These are phyloP conservation scores for Lolium multiflorum DNA, from an alignment of 176 grass and related monocot species.

Conservation along the genomic window DNA sequence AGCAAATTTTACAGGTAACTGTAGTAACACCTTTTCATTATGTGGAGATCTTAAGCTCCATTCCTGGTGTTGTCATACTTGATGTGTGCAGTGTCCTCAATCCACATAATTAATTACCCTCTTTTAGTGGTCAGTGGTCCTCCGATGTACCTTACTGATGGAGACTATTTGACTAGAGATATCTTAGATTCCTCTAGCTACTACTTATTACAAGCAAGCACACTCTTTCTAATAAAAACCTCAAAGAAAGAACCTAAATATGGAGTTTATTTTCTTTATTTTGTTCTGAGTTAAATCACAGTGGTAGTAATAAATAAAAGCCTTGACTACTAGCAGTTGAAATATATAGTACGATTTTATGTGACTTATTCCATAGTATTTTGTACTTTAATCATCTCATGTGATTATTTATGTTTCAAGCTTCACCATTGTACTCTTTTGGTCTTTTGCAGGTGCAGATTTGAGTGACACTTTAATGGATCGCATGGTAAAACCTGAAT, in stretches of 20 bases:
- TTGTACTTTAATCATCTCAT: neutral
- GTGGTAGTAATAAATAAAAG: neutral
- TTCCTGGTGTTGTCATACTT: neutral
- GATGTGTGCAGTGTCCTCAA: conserved; percentile 6
- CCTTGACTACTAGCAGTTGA: neutral
- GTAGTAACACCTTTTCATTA: conserved; percentile 18
- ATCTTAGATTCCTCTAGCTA: neutral
- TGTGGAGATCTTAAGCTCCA: neutral
- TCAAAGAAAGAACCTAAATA: conserved; percentile 21
- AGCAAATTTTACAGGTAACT: conserved; percentile 86
- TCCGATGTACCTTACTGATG: neutral
- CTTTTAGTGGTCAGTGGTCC: conserved; percentile 10
- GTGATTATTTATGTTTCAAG: conserved; percentile 3
- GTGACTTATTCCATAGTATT: neutral
- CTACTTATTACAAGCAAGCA: neutral
- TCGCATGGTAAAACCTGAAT: conserved; percentile 76
- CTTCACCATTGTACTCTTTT: conserved; percentile 42
- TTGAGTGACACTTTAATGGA: conserved; percentile 96
- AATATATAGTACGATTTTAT: neutral
- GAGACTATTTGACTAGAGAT: conserved; percentile 28
- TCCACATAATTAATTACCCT: conserved; percentile 38
- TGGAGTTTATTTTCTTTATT: neutral
- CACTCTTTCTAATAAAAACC: neutral
- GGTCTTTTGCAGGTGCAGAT: conserved; percentile 74
- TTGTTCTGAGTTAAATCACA: conserved; percentile 10